Evolutionary conservation across 1,284 basidiomycete species (phyloP), one percentile per base, ranked within the genome.

Genomic region (Cryptococcus sp.): DNA sequence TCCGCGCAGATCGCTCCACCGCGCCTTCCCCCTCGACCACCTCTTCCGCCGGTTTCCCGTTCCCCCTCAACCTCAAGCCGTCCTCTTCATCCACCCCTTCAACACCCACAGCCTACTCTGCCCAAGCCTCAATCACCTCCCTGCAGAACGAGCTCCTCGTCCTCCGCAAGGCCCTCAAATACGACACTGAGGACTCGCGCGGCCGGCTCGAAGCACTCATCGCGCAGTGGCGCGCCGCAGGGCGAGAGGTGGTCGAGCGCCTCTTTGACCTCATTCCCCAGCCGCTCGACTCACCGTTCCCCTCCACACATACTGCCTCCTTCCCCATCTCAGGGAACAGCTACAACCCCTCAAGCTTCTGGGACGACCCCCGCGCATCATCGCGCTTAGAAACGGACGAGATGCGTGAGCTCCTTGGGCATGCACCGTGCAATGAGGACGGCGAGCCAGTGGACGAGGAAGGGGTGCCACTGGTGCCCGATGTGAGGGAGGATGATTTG

Each of bases 201-300:
- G 35, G 36, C 9, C 56, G 61, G 12, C 46, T 75, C 7, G 44
- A 54, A 1, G 51, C 52, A 3, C 58, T 75, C 5, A 62, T 73
- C 6, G 15, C 46, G 6, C 60, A 59, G 7, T 77, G 75, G 75
- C 61, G 68, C n/a, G 52, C 56, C 3, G 74, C 72, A 1, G 76
- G 76, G 2, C 57, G 74, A 18, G 65, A 70, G 18, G 60, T 75
- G 11, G 67, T 69, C 5, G 76, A 76, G 46, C 53, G 65, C 21
- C 58, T 78, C 8, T 77, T 69, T 43, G 39, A 47, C 0, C 46
- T 66, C 24, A 39, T 73, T 2, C 66, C 71, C 1, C 48, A 57
- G 38, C 67, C 68, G 13, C 44, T 48, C 9, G n/a, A 36, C 24
- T 44, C 28, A 13, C 12, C 28, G 8, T 21, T n/a, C 40, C 12